Evolutionary conservation across 495 filamentous ascomycete genomes (phyloP).

Genomic region (Aspergillus homomorphus): DNA sequence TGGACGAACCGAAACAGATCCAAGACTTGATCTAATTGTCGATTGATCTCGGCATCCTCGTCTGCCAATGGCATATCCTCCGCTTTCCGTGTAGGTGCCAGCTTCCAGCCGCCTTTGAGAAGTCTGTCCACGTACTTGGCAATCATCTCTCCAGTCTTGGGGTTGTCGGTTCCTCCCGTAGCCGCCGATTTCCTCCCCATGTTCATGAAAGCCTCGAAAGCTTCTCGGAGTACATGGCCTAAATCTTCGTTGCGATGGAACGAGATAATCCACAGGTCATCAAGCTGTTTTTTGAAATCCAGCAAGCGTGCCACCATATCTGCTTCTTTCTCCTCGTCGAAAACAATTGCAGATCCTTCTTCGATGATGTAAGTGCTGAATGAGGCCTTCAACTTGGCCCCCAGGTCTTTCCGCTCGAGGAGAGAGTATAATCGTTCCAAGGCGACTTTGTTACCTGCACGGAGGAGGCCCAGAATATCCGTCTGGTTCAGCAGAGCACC

Average conservation of each 20-base stretch:
- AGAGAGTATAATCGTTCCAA: slow-evolving; percentile 75
- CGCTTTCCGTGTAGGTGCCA: slow-evolving; percentile 46
- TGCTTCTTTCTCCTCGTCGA: slow-evolving; percentile 69
- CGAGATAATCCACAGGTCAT: slow-evolving; percentile 65
- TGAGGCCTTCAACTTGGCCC: slow-evolving; percentile 60
- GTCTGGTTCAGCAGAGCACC: slow-evolving; percentile 56
- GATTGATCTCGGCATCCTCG: slow-evolving; percentile 84
- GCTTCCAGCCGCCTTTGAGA: slow-evolving; percentile 80
- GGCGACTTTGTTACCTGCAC: slow-evolving; percentile 59
- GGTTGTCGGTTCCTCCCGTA: slow-evolving; percentile 74
- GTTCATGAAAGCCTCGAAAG: slow-evolving; percentile 90
- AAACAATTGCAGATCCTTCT: slow-evolving; percentile 74
- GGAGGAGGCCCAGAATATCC: slow-evolving; percentile 65
- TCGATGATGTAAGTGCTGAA: slow-evolving; percentile 77
- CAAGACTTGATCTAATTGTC: slow-evolving; percentile 84
- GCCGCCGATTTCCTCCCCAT: slow-evolving; percentile 62
- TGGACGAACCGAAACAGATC: slow-evolving; percentile 96
- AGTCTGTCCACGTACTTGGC: slow-evolving; percentile 94
- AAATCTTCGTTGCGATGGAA: slow-evolving; percentile 74
- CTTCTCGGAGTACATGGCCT: slow-evolving; percentile 71
- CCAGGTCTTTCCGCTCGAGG: slow-evolving; percentile 61
- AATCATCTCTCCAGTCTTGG: slow-evolving; percentile 97
- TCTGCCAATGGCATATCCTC: slow-evolving; percentile 62
- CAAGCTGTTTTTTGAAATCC: slow-evolving; percentile 75
- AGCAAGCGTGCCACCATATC: slow-evolving; percentile 88